Evolutionary conservation across 495 filamentous ascomycete species (phyloP).

Genomic region (Letharia lupina): DNA sequence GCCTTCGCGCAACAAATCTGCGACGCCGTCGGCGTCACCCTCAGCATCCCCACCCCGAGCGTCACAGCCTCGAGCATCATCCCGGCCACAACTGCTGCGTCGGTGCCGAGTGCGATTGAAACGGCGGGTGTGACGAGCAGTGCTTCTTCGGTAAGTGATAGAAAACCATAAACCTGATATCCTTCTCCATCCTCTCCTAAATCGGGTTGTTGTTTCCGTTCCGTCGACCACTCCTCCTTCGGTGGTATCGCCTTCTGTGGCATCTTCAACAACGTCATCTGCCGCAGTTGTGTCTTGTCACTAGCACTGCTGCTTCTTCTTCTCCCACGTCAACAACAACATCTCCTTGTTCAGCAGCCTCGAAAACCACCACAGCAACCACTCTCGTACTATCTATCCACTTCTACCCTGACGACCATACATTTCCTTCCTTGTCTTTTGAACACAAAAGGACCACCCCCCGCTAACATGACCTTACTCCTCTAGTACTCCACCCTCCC

Average conservation of each 20-base stretch:
- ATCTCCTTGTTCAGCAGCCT: not conserved
- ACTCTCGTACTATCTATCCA: not conserved
- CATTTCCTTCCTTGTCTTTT: not conserved
- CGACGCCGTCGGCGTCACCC: conserved; percentile 11
- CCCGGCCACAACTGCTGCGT: not conserved
- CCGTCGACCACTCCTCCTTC: not conserved
- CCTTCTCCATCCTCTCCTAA: not conserved
- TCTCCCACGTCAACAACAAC: not conserved
- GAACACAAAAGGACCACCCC: not conserved
- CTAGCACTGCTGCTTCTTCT: not conserved
- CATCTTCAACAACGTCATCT: not conserved
- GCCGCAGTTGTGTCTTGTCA: not conserved
- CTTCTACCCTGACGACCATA: not conserved
- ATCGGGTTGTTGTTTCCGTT: not conserved
- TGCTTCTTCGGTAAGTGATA: conserved; percentile 6
- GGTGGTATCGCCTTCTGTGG: no score
- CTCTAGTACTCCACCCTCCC: not conserved
- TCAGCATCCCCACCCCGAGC: not conserved
- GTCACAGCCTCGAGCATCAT: not conserved
- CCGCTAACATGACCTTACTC: not conserved
- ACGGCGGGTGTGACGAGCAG: conserved; percentile 1
- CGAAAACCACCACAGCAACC: not conserved
- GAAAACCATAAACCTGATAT: not conserved
- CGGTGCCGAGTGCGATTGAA: not conserved
- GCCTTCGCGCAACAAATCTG: conserved; percentile 18